phyloP scores from a whole-genome alignment of 208 protist species.

The Crithidia sp. region DNA sequence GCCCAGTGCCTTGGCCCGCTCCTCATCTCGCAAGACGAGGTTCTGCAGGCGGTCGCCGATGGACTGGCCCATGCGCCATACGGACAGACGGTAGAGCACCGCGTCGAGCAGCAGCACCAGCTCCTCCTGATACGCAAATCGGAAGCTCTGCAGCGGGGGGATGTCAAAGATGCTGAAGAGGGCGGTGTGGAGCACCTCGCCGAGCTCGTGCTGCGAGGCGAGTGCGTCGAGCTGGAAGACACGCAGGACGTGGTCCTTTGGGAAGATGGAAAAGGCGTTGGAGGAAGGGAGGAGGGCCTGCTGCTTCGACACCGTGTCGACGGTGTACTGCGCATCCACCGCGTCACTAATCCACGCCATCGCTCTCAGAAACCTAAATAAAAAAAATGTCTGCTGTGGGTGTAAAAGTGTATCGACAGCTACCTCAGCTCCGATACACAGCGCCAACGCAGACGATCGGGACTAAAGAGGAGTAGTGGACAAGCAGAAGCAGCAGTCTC shows the following conservation, averaged over 20 bases:
- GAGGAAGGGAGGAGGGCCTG: slow-evolving; percentile 69
- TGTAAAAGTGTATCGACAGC: too few species aligned
- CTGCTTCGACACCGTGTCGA: slow-evolving; percentile 86
- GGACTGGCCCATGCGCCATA: slow-evolving; percentile 73
- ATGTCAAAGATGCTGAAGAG: slow-evolving; percentile 80
- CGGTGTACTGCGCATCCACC: slow-evolving; percentile 61
- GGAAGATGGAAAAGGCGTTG: slow-evolving; percentile 72
- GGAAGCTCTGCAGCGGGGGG: slow-evolving; percentile 58
- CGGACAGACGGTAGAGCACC: slow-evolving; percentile 75
- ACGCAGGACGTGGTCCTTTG: slow-evolving; percentile 78
- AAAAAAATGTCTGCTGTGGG: too few species aligned
- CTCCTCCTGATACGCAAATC: slow-evolving; percentile 85
- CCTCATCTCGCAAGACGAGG: slow-evolving; percentile 83
- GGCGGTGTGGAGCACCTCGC: slow-evolving; percentile 70
- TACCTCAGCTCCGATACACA: too few species aligned
- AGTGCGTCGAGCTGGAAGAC: slow-evolving; percentile 85
- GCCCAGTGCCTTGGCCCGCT: slow-evolving; percentile 48
- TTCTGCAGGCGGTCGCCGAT: slow-evolving; percentile 87
- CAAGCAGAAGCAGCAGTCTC: too few species aligned
- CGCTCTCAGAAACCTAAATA: background rate
- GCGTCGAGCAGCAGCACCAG: slow-evolving; percentile 68
- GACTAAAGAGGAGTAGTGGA: too few species aligned
- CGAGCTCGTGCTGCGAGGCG: slow-evolving; percentile 73
- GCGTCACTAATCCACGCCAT: slow-evolving; percentile 80
- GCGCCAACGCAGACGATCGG: too few species aligned